Conservation (phyloP, 805 yeast genomes). For the Candida yuanshanica region DNA sequence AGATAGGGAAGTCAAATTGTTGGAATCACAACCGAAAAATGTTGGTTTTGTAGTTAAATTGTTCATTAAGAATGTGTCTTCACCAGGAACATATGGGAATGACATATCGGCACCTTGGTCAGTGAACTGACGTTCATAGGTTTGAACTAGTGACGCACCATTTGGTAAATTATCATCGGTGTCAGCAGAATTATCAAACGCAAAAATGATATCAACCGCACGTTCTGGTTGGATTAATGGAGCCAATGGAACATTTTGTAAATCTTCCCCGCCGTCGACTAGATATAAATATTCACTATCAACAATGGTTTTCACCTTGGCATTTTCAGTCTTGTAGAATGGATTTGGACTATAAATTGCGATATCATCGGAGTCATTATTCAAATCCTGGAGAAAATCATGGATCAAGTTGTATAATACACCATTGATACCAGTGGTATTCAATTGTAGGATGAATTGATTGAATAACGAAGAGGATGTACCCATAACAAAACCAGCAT, state of each 20-base stretch:
- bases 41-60: constrained; percentile 66
- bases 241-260: constrained; percentile 52
- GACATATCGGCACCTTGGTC: constrained; percentile 47
- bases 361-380: constrained; percentile 52
- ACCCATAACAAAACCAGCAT: constrained; percentile 76
- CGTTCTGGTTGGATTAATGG: constrained; percentile 59
- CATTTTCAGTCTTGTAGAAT: constrained; percentile 40
- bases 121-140: constrained; percentile 55
- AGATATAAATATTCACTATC: constrained; percentile 41
- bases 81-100: constrained; percentile 80
- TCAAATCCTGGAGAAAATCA: constrained; percentile 39
- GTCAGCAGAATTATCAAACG: constrained; percentile 67
- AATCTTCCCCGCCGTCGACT: constrained; percentile 70
- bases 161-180: constrained; percentile 57
- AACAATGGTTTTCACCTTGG: constrained; percentile 32
- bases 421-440: constrained; percentile 45
- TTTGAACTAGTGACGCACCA: constrained; percentile 51
- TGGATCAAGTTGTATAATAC: constrained; percentile 38
- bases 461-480: constrained; percentile 81
- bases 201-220: constrained; percentile 54
- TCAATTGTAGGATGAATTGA: constrained; percentile 52
- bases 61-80: constrained; percentile 47
- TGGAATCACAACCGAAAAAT: constrained; percentile 78
- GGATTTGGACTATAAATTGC: constrained; percentile 72
- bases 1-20: constrained; percentile 50